phyloP scores from a whole-genome alignment of 2,329 filamentous ascomycete genomes.

The Diplodia corticola region DNA sequence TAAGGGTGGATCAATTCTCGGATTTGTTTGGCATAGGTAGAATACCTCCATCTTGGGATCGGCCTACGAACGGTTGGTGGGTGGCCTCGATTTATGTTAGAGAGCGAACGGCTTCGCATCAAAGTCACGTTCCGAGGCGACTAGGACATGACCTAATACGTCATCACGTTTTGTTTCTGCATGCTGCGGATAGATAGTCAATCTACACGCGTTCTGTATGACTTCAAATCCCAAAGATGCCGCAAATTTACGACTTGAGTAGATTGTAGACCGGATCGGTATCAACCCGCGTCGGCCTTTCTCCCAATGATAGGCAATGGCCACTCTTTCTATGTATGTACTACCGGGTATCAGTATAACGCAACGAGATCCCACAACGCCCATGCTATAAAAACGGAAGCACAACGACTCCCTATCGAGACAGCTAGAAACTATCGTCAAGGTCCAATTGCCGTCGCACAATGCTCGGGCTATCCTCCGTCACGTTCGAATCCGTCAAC shows the following conservation, averaged over 20 bases:
- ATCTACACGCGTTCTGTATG: neutral
- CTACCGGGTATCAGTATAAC: neutral
- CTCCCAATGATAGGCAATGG: neutral
- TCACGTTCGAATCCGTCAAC: slow-evolving; percentile 50
- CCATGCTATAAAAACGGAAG: neutral
- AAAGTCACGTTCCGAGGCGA: neutral
- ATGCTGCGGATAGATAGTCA: neutral
- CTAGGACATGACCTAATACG: neutral
- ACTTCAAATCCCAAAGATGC: neutral
- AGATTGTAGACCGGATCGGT: neutral
- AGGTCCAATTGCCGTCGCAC: slow-evolving; percentile 47
- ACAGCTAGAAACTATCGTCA: slow-evolving; percentile 51
- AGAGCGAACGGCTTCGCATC: neutral
- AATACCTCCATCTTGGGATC: neutral
- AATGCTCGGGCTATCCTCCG: slow-evolving; percentile 50
- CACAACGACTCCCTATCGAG: neutral
- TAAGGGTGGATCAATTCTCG: neutral
- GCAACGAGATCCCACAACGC: neutral
- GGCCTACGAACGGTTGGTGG: neutral
- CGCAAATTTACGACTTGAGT: neutral
- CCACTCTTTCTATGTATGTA: neutral
- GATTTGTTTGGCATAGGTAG: neutral
- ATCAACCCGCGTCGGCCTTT: neutral
- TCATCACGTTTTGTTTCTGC: neutral
- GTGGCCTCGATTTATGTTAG: neutral